phyloP scores from a whole-genome alignment of 2,329 filamentous ascomycete genomes.

The Fusarium begoniae region DNA sequence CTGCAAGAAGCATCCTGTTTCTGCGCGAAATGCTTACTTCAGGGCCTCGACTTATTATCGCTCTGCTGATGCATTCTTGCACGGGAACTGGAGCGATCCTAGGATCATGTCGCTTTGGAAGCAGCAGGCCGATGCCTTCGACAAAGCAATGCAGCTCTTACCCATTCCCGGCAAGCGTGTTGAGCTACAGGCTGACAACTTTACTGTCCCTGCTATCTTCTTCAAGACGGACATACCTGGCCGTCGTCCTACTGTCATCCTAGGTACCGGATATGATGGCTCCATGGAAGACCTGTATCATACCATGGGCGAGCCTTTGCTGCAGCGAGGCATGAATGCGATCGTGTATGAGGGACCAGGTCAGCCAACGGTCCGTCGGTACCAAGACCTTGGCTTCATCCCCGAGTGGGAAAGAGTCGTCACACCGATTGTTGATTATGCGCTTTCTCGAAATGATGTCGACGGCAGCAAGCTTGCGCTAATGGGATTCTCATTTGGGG shows the following conservation, averaged over 20 bases:
- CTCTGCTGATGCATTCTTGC: conserved; percentile 53
- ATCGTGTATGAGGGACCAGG: conserved; percentile 59
- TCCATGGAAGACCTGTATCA: conserved; percentile 56
- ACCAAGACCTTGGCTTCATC: conserved; percentile 55
- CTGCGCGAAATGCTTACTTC: conserved; percentile 45
- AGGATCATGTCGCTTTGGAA: conserved; percentile 51
- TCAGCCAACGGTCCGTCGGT: conserved; percentile 52
- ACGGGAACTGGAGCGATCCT: conserved; percentile 52
- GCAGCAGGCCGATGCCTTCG: conserved; percentile 48
- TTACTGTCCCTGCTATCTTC: conserved; percentile 50
- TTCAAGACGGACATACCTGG: conserved; percentile 37
- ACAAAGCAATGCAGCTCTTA: conserved; percentile 50
- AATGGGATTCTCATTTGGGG: conserved; percentile 54
- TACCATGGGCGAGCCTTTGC: conserved; percentile 44
- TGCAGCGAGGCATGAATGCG: conserved; percentile 54
- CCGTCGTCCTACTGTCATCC: conserved; percentile 50
- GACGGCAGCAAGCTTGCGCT: conserved; percentile 48
- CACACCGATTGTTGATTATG: conserved; percentile 52
- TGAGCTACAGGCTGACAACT: conserved; percentile 41
- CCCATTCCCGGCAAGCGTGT: conserved; percentile 49
- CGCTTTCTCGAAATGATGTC: conserved; percentile 42
- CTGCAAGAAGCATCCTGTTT: conserved; percentile 35
- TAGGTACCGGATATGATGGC: conserved; percentile 56
- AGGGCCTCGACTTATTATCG: conserved; percentile 54
- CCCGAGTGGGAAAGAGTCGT: conserved; percentile 54